Base-by-base conservation (phyloP, 1,139 yeast species). In the Yamadazyma aaseri region DNA sequence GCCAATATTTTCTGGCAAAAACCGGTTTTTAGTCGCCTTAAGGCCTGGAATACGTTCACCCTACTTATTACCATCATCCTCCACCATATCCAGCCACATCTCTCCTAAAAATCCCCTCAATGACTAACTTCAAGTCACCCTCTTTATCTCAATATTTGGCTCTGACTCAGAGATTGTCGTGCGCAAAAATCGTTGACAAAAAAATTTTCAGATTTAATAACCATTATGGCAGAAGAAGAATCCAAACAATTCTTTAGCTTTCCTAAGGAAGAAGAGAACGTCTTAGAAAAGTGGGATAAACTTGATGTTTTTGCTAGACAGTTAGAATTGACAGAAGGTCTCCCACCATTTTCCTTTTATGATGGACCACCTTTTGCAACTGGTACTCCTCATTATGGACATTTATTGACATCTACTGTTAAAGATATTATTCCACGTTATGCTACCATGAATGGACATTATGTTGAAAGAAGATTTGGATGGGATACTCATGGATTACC, bases 401-500 rank as follows among this genome's bases (percentile, higher is more conserved):
- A 92, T 58, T 83, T 92, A 55, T 72, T 94, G 60, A 94, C 97
- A 3, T 90, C 97, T 26, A 92, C 98, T 38, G 86, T 89, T 51
- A 92, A 90, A 72, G 99, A 92, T 68, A 86, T 92, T 47, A 90
- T 92, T 40, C 98, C 98, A 38, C 80, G 99, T 59, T 92, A 89
- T 58, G 97, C 98, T 38, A 86, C 95, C 46, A 92, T 92, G 97
- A 90, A 86, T 49, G 98, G 98, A 12, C 84, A 79, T 63, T 86
- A 85, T 51, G 98, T 92, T 30, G 96, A 86, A 64, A 86, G 99
- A 68, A 79, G 97, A 55, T 92, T 94, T 47, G 99, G 99, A 42
- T 92, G 99, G 99, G 99, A 92, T 65, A 92, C 98, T 36, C 99
- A 92, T 60, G 99, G 99, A 38, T 79, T 92, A 49, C 99, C 99